Base-by-base conservation (phyloP, 2,329 filamentous ascomycete genomes). In the Xylaria sp. region DNA sequence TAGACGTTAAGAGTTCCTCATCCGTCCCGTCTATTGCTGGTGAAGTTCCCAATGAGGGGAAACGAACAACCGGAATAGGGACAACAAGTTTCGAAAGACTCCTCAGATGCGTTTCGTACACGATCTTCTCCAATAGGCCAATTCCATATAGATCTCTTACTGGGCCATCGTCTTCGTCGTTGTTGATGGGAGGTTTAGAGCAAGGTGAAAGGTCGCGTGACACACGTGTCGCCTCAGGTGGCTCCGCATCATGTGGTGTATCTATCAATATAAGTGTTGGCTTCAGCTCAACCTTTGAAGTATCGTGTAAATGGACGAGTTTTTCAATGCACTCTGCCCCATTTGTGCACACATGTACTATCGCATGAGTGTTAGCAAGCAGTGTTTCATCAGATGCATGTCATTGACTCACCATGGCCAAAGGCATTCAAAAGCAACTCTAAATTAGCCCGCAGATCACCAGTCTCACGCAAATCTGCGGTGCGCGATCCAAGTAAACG, bases 241-340 rank as follows among this genome's bases (percentile, higher is more conserved):
- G 74, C 54, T 77, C 79, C 67, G 87, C 85, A 71, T 87, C 82
- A 72, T 83, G 82, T 17, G 87, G 85, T 3, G 83, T 86, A 71
- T 89, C 86, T 73, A 89, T 82, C 36, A 89, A 78, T 64, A 89
- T 83, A 68, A 89, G 80, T 2, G 86, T 88, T 9, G 87, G 87
- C 69, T 82, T 86, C 56, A 87, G 78, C 69, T 86, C 84, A 67
- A 84, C 77, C 78, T 85, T 80, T 24, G 85, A 83, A 12, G 79
- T 79, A 71, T 88, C 85, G 69, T 88, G 85, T 30, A 88, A 79
- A 71, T 85, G 78, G 68, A 86, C 82, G 51, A 88, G 77, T 71
- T 81, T 85, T n/a, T 82, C 79, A 67, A 89, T 79, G 73, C 87
- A 89, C 58, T 84, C 82, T 45, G 80, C 78, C 68, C 86, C 87